Conservation (phyloP, 257 asterid genomes). For the Nemophila menziesii region DNA sequence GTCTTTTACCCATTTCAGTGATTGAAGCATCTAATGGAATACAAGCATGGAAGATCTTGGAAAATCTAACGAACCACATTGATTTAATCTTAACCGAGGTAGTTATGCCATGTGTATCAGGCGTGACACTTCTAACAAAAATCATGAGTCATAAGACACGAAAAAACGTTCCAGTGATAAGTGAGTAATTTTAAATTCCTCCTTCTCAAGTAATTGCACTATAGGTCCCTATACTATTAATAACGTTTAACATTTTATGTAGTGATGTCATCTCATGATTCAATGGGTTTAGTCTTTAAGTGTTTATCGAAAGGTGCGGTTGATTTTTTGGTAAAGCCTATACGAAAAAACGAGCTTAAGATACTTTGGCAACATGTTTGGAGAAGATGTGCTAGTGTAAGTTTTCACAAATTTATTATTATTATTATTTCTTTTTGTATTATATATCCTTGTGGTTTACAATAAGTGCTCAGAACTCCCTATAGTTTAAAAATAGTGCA, state of each 20-base stretch:
- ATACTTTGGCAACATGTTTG: constrained; percentile 96
- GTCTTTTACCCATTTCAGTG: constrained; percentile 36
- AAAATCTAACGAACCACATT: constrained; percentile 54
- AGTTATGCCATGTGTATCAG: constrained; percentile 66
- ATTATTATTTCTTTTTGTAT: neutral
- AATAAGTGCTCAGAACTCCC: too few relatives aligned
- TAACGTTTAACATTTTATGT: constrained; percentile 29
- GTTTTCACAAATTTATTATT: constrained; percentile 10
- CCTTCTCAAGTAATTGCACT: neutral
- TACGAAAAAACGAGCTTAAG: constrained; percentile 89
- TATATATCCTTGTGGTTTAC: too few relatives aligned
- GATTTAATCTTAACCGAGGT: constrained; percentile 79
- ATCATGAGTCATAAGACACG: constrained; percentile 75
- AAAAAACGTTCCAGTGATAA: constrained; percentile 74
- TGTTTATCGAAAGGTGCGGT: constrained; percentile 96
- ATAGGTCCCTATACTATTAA: neutral
- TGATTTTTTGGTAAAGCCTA: constrained; percentile 88
- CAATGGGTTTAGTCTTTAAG: constrained; percentile 80
- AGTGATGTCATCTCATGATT: constrained; percentile 97
- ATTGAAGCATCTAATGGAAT: constrained; percentile 66
- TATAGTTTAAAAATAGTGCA: too few relatives aligned
- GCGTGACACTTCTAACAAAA: constrained; percentile 69
- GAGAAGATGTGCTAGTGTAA: constrained; percentile 88
- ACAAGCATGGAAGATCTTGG: constrained; percentile 84
- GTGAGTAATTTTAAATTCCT: constrained; percentile 34